Base-by-base conservation (phyloP, 1,284 basidiomycete genomes). In the Gomphus bonarii region DNA sequence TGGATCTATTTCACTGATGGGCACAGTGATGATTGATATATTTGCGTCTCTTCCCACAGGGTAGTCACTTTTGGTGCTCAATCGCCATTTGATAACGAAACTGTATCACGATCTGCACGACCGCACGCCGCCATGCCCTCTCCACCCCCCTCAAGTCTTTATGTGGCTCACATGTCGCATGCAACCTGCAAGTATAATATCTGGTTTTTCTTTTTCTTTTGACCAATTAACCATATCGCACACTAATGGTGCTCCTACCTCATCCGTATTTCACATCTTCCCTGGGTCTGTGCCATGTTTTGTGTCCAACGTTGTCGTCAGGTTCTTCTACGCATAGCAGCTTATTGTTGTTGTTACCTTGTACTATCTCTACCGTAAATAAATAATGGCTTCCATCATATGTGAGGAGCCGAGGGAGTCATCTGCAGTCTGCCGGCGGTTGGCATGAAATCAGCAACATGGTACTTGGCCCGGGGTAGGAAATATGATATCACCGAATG, bases 91-190 rank as follows among this genome's bases (percentile, higher is more conserved):
- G 36, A 22, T 54, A 22, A 43, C 16, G 10, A 5, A 20, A 3
- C 25, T 12, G 18, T n/a, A 54, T 31, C 20, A 43, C 38, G 14
- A 36, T 36, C 31, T 18, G n/a, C 31, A 50, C 48, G 48, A 36
- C n/a, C 11, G 11, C 58, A 59, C 50, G 55, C 58, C 36, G 55
- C 42, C 50, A 55, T 58, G 38, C 25, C 46, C 43, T 16, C 38
- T 3, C n/a, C 42, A 25, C 28, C 25, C 38, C 53, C 12, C 7
- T 10, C 53, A 44, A 30, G 42, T 47, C 30, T 54, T 54, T 47
- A 54, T 54, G 53, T 54, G 53, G 40, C 28, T 31, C 22, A 36
- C n/a, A 38, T 54, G 40, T 43, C 53, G 43, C 53, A 46, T 22
- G 50, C 50, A 22, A 51, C 9, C 30, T 18, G 22, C 33, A 42